Conservation (phyloP, 257 asterid genomes). For the Plectranthus barbatus region DNA sequence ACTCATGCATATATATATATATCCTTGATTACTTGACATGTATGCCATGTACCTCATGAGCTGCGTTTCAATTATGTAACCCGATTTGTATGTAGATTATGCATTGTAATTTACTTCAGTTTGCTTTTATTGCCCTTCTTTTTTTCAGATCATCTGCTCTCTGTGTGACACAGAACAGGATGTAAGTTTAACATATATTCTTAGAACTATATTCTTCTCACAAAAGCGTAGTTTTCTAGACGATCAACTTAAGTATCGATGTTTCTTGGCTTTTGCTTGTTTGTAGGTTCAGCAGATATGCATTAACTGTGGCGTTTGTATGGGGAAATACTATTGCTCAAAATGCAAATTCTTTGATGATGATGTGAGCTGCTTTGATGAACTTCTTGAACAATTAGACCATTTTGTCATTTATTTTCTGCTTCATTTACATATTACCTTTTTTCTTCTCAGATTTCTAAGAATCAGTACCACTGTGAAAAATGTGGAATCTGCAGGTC, state of each 20-base stretch:
- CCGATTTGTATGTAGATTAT: neutral
- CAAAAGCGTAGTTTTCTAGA: neutral
- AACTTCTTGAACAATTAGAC: neutral
- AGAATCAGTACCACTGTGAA: constrained; percentile 68
- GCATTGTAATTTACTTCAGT: neutral
- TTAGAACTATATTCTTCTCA: neutral
- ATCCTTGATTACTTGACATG: neutral
- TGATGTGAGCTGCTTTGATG: constrained; percentile 37
- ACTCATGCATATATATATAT: neutral
- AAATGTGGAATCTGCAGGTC: constrained; percentile 81
- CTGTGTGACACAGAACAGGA: constrained; percentile 34
- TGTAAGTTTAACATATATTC: constrained; percentile 16
- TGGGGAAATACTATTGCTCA: constrained; percentile 60
- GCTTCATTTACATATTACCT: neutral
- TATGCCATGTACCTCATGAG: neutral
- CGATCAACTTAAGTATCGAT: neutral
- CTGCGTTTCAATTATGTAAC: neutral
- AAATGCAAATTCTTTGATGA: constrained; percentile 68
- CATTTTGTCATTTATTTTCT: neutral
- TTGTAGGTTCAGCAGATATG: constrained; percentile 30
- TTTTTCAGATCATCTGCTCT: constrained; percentile 30
- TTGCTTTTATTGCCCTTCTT: neutral
- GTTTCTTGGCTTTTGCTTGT: neutral
- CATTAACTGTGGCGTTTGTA: constrained; percentile 42
- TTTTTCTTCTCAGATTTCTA: constrained; percentile 33